Evolutionary conservation across 2,329 filamentous ascomycete species (phyloP).

Genomic region (Exophiala bonariae): DNA sequence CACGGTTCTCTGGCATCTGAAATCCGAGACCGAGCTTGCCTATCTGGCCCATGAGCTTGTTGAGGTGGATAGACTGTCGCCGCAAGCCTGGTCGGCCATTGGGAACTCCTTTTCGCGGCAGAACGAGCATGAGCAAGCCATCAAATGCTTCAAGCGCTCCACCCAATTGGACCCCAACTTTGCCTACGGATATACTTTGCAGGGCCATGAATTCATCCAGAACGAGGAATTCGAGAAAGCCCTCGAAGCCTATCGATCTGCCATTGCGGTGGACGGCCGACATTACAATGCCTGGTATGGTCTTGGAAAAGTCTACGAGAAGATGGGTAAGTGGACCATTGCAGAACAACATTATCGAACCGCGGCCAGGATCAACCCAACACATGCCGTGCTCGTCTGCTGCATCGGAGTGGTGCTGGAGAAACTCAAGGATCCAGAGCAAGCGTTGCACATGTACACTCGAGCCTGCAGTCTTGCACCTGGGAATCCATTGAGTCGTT

Average conservation of each 20-base stretch:
- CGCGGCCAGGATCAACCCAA: slow-evolving; percentile 86
- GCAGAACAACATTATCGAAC: slow-evolving; percentile 89
- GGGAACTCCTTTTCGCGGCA: slow-evolving; percentile 94
- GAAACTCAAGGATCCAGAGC: slow-evolving; percentile 77
- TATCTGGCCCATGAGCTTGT: slow-evolving; percentile 89
- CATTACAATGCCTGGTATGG: slow-evolving; percentile 99
- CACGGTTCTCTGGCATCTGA: slow-evolving; percentile 97
- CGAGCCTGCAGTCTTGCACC: slow-evolving; percentile 82
- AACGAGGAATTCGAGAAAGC: slow-evolving; percentile 99
- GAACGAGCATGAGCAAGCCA: slow-evolving; percentile 88
- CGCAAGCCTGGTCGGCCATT: slow-evolving; percentile 92
- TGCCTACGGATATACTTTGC: slow-evolving; percentile 91
- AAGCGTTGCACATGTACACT: slow-evolving; percentile 77
- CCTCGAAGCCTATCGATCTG: slow-evolving; percentile 79
- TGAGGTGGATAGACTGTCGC: slow-evolving; percentile 82
- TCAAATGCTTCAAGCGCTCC: slow-evolving; percentile 91
- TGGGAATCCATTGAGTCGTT: slow-evolving; percentile 76
- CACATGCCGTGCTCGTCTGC: slow-evolving; percentile 87
- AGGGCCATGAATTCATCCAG: slow-evolving; percentile 91
- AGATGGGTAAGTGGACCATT: slow-evolving; percentile 85
- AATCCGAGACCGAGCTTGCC: slow-evolving; percentile 85
- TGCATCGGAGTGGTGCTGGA: slow-evolving; percentile 90
- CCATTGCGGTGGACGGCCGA: slow-evolving; percentile 79
- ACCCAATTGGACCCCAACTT: slow-evolving; percentile 88
- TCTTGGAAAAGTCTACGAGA: slow-evolving; percentile 76